phyloP scores from a whole-genome alignment of 2,329 filamentous ascomycete species.

The Trichophyton verrucosum region DNA sequence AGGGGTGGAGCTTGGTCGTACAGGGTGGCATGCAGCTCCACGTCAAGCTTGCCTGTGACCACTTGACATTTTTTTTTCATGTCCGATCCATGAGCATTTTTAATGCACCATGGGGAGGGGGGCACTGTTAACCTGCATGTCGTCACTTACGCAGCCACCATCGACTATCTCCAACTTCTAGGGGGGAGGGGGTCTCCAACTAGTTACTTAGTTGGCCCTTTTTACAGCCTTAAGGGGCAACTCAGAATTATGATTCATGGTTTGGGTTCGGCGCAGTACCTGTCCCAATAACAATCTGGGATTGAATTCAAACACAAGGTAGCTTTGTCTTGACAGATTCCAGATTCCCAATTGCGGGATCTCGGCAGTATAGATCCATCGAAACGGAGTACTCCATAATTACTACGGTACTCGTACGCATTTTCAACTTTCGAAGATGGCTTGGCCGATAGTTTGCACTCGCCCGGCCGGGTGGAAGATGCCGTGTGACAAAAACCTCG shows the following conservation, averaged over 20 bases:
- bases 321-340: not conserved
- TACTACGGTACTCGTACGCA: not conserved
- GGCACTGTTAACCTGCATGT: not conserved
- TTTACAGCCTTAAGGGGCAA: not conserved
- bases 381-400: not conserved
- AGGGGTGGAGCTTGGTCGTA: conserved; percentile 3
- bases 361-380: conserved; percentile 1
- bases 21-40: conserved; percentile 3
- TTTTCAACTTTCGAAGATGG: not conserved
- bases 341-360: not conserved
- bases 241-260: not conserved
- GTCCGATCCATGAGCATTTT: conserved; percentile 1
- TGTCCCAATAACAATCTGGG: not conserved
- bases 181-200: too few relatives aligned
- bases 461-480: not conserved
- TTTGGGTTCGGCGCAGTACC: not conserved
- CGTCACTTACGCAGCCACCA: not conserved
- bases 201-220: not conserved
- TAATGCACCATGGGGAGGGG: not conserved
- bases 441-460: not conserved
- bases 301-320: not conserved
- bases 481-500: not conserved
- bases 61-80: conserved; percentile 3
- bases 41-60: conserved; percentile 5
- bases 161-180: too few relatives aligned